Evolutionary conservation across 108 stramenopile genomes (phyloP), one percentile per base, ranked within the genome.

Genomic region (Cyclotella cryptica): DNA sequence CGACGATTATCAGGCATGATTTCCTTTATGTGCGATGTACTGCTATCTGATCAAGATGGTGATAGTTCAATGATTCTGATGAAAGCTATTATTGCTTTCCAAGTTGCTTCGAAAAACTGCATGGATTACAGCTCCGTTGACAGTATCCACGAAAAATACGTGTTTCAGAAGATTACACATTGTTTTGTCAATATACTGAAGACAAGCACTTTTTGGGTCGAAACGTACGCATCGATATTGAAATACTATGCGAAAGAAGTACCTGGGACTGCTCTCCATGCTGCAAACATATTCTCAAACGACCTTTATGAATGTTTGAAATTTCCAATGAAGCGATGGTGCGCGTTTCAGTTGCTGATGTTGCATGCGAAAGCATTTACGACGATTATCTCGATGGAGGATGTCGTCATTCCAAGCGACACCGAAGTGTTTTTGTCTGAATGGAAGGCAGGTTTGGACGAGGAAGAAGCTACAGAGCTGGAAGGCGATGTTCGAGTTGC

Each of bases 381-480:
- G 49, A 75, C 87, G 22, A 59, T 85, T 67, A 57, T 75, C 26
- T 39, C 52, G 13, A 59, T 64, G 28, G 85, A 81, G 69, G 29
- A 66, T 59, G 65, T 65, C 26, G 73, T 74, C 18, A 46, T 76
- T 66, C 71, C 87, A 57, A 60, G 75, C 49, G 30, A 70, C 27
- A 85, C 81, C 21, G 69, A 81, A 21, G 22, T 45, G 18, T 77
- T 62, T 58, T 62, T 92, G 29, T 59, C 79, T 1, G 26, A 27
- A 12, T 95, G 94, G 92, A 79, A 74, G 14, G 40, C 79, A 62
- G 69, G 59, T 24, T 44, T 95, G 58, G 73, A 75, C 24, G 71
- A 78, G 11, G 89, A 93, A 54, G 94, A 93, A 84, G 83, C 84
- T 11, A 76, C 77, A 19, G 92, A 93, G 45, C 75, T 95, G 15